These are phyloP conservation scores for Leptographium galeiforme DNA, from an alignment of 2,329 filamentous ascomycete genomes.

Conservation along the genomic window DNA sequence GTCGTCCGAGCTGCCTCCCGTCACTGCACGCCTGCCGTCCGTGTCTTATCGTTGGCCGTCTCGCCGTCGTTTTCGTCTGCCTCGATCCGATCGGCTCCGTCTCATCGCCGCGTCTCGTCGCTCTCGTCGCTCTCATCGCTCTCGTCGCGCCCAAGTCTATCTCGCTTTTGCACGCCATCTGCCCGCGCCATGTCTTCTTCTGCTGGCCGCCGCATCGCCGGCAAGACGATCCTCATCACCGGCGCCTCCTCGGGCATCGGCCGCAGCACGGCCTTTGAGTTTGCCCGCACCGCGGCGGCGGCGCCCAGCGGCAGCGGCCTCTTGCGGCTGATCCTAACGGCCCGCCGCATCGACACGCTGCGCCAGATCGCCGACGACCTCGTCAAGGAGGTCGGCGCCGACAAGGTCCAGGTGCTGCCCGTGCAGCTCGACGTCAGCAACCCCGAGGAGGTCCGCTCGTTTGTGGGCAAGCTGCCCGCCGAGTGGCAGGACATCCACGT, in stretches of 20 bases:
- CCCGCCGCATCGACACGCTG: slow-evolving; percentile 69
- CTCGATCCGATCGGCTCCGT: not conserved
- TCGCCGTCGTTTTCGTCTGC: not conserved
- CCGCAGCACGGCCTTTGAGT: slow-evolving; percentile 71
- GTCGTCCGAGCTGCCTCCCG: not conserved
- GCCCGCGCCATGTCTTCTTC: slow-evolving; percentile 8
- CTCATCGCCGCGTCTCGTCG: not conserved
- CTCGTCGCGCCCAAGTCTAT: not conserved
- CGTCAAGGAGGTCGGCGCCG: slow-evolving; percentile 61
- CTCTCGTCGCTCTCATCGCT: not conserved
- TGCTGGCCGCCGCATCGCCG: slow-evolving; percentile 67
- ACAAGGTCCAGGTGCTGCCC: slow-evolving; percentile 73
- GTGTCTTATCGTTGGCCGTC: not conserved
- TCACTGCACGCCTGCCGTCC: not conserved
- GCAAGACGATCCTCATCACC: slow-evolving; percentile 87
- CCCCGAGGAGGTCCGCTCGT: slow-evolving; percentile 55
- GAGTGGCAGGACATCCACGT: slow-evolving; percentile 80
- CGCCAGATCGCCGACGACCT: slow-evolving; percentile 68
- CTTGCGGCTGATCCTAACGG: slow-evolving; percentile 76
- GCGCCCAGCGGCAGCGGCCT: slow-evolving; percentile 20
- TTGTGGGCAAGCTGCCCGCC: slow-evolving; percentile 60
- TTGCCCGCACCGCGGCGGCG: slow-evolving; percentile 70
- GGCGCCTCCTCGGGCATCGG: slow-evolving; percentile 92
- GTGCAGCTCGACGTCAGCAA: slow-evolving; percentile 82
- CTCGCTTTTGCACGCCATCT: not conserved